phyloP scores from a whole-genome alignment of 768 basidiomycete genomes.

The Naganishia vaughanmartiniae region DNA sequence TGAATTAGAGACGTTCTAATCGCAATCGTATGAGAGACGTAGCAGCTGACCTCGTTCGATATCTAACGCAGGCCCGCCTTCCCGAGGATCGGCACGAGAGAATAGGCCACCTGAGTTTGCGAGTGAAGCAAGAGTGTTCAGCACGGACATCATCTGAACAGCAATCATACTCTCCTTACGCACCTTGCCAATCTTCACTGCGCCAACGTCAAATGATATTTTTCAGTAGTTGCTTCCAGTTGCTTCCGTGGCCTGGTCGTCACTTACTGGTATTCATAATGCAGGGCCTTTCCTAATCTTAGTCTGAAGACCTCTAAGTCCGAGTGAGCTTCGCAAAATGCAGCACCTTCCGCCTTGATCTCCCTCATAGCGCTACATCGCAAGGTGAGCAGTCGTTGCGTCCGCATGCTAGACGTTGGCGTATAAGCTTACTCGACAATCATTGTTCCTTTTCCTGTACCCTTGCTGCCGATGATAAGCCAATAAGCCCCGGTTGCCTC shows the following conservation, averaged over 20 bases:
- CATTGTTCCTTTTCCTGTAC: slow-evolving; percentile 80
- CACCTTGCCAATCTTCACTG: slow-evolving; percentile 61
- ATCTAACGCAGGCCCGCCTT: slow-evolving; percentile 77
- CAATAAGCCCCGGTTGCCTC: slow-evolving; percentile 70
- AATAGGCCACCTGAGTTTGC: slow-evolving; percentile 57
- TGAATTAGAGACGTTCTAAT: background rate
- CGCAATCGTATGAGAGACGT: too few species aligned
- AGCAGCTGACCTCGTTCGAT: slow-evolving; percentile 66
- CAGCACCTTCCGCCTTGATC: slow-evolving; percentile 64
- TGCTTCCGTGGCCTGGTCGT: background rate
- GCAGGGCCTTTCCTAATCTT: slow-evolving; percentile 77
- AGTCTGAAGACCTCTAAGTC: slow-evolving; percentile 79
- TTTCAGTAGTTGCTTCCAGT: too few species aligned
- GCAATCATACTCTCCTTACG: slow-evolving; percentile 42
- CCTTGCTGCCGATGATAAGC: slow-evolving; percentile 76
- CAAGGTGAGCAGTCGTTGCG: slow-evolving; percentile 23
- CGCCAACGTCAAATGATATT: background rate
- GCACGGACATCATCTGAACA: background rate
- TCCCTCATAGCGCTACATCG: slow-evolving; percentile 61
- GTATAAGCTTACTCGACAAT: slow-evolving; percentile 60
- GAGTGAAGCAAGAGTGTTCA: background rate
- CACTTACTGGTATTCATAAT: slow-evolving; percentile 80
- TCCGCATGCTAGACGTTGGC: background rate
- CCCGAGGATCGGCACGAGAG: slow-evolving; percentile 75
- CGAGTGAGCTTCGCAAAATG: slow-evolving; percentile 62